Evolutionary conservation across 2,329 filamentous ascomycete genomes (phyloP), one percentile per base, ranked within the genome.

Genomic region (Metarhizium humberi): DNA sequence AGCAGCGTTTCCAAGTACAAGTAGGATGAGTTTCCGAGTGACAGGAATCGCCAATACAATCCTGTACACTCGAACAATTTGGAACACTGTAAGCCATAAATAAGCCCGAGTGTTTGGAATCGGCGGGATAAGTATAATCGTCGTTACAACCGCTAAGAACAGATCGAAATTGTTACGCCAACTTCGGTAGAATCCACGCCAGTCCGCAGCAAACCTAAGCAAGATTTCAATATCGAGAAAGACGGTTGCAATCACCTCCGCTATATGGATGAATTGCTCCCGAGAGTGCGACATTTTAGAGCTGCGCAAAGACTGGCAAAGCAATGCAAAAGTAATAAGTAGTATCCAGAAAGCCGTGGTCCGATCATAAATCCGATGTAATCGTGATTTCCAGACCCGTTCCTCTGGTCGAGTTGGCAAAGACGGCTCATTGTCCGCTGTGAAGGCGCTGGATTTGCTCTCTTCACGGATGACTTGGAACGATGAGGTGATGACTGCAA

Each of bases 401-500:
- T 68, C 75, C 57, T 74, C 78, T 64, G 62, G 67, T 57, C 57
- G 66, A 36, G 62, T 63, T 52, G 68, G 65, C 14, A 69, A 56
- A 2, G 71, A 62, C 4, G 69, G 71, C 58, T 80, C 80, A 43
- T 89, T 80, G 56, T 90, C 82, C 13, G 84, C 84, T 4, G 91
- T 92, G 69, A 99, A 99, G 3, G 95, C 94, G 73, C 92, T 96
- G 36, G 87, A 85, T 70, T 88, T 92, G 72, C 90, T 95, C 69
- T 99, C 94, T 74, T 99, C 95, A 60, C 94, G 84, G 63, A 99
- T 99, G 61, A 99, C 89, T 68, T 99, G 94, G 66, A 99, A 99
- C 1, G 92, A 96, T 5, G 94, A 96, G 0, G 94, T 99, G 67
- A 99, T 99, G 64, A 99, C 94, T 3, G 94, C 94, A 66, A 99